Evolutionary conservation across 1,284 basidiomycete genomes (phyloP).

Genomic region (Ustilago sp.): DNA sequence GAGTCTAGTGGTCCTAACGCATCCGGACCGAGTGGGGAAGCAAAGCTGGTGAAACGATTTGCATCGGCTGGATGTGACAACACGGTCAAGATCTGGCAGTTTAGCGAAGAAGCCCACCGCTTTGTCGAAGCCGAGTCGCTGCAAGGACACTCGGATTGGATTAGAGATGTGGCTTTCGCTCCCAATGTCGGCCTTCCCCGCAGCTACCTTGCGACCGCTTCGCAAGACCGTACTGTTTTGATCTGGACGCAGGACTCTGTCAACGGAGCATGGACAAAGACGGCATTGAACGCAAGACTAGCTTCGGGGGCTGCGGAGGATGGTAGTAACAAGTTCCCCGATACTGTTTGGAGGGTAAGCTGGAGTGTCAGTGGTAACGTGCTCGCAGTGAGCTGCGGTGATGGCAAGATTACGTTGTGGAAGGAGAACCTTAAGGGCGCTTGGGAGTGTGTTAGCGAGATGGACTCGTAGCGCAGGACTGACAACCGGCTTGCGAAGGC

Average conservation of each 20-base stretch:
- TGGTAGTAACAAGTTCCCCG: slow-evolving; percentile 60
- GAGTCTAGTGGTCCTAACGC: slow-evolving; percentile 68
- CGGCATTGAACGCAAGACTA: slow-evolving; percentile 79
- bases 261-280: slow-evolving; percentile 84
- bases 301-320: slow-evolving; percentile 16
- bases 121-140: slow-evolving; percentile 64
- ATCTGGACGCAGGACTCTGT: slow-evolving; percentile 92
- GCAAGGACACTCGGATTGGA: slow-evolving; percentile 87
- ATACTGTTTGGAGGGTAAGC: slow-evolving; percentile 88
- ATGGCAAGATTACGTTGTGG: slow-evolving; percentile 97
- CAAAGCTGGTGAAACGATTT: slow-evolving; percentile 72
- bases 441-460: slow-evolving; percentile 86
- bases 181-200: slow-evolving; percentile 94
- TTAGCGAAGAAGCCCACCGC: slow-evolving; percentile 70
- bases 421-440: slow-evolving; percentile 94
- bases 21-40: slow-evolving; percentile 21
- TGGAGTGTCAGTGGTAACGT: slow-evolving; percentile 98
- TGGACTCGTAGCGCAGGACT: slow-evolving; percentile 32
- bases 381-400: slow-evolving; percentile 95
- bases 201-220: slow-evolving; percentile 93
- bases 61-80: slow-evolving; percentile 97
- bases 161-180: slow-evolving; percentile 96
- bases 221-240: slow-evolving; percentile 86
- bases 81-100: slow-evolving; percentile 93
- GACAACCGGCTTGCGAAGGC: neutral